phyloP scores from a whole-genome alignment of 2,329 filamentous ascomycete species.

The Microsporum ferrugineum region DNA sequence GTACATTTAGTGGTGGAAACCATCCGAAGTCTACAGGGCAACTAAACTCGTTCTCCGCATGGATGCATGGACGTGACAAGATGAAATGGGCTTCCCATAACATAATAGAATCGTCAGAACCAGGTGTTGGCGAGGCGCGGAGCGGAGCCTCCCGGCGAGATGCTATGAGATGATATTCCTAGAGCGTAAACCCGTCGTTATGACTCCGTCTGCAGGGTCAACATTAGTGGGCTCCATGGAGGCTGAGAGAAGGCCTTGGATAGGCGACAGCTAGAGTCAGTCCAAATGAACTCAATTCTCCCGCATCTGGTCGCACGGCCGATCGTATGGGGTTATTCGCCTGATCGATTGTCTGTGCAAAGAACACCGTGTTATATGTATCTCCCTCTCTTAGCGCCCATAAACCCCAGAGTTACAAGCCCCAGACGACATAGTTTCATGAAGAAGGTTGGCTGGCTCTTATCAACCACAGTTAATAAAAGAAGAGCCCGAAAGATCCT shows the following conservation, averaged over 20 bases:
- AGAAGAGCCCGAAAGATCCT: background rate
- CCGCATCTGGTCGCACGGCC: background rate
- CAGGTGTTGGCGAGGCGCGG: background rate
- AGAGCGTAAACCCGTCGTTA: background rate
- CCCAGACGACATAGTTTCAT: background rate
- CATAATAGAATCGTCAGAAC: background rate
- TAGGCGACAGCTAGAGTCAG: background rate
- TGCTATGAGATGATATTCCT: too few relatives aligned
- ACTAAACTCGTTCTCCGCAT: background rate
- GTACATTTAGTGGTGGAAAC: background rate
- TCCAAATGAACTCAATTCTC: background rate
- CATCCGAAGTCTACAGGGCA: background rate
- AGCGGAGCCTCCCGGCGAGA: background rate
- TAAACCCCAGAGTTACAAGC: background rate
- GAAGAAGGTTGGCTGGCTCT: background rate
- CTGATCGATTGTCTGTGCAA: background rate
- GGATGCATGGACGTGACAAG: too few relatives aligned
- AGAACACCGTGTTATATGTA: background rate
- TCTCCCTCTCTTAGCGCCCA: background rate
- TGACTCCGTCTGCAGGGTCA: background rate
- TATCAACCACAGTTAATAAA: background rate
- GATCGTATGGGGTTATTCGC: background rate
- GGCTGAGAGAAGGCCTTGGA: background rate
- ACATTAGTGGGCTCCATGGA: background rate
- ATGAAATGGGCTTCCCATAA: background rate